These are phyloP conservation scores for Rhododendron henanense DNA, from an alignment of 148 eudicot species.

Conservation along the genomic window DNA sequence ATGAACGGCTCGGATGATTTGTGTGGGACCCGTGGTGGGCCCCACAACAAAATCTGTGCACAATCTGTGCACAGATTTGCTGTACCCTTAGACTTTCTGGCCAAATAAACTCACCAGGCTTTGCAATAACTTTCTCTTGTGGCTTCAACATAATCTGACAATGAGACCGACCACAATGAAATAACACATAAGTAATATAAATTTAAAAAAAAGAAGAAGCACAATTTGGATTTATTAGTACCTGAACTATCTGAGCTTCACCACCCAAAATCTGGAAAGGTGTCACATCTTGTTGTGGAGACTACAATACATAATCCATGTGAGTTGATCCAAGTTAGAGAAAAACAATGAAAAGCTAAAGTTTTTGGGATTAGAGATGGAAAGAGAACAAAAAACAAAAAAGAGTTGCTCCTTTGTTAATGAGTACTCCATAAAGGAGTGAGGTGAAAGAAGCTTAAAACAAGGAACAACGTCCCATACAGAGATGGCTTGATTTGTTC, in stretches of 20 bases:
- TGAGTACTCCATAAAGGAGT: too few relatives aligned
- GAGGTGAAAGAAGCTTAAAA: not conserved
- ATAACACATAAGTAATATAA: not conserved
- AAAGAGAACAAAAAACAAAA: not conserved
- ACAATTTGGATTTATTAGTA: slow-evolving; percentile 8
- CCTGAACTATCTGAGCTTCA: slow-evolving; percentile 99
- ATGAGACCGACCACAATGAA: slow-evolving; percentile 13
- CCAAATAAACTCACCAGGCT: slow-evolving; percentile 59
- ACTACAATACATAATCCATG: slow-evolving; percentile 35
- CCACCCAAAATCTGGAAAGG: slow-evolving; percentile 96
- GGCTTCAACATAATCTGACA: slow-evolving; percentile 91
- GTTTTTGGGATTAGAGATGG: not conserved
- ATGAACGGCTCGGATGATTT: too few relatives aligned
- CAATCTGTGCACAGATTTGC: too few relatives aligned
- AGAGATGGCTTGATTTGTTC: not conserved
- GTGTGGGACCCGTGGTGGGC: too few relatives aligned
- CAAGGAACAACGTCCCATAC: not conserved
- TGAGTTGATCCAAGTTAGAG: slow-evolving; percentile 7
- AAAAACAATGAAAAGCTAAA: slow-evolving; percentile 1
- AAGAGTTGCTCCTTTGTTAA: not conserved
- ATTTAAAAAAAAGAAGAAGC: not conserved
- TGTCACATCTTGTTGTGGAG: slow-evolving; percentile 86
- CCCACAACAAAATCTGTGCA: too few relatives aligned
- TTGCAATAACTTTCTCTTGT: slow-evolving; percentile 73
- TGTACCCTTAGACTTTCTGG: too few relatives aligned